phyloP scores from a whole-genome alignment of 2,329 filamentous ascomycete genomes.

The Aspergillus udagawae region DNA sequence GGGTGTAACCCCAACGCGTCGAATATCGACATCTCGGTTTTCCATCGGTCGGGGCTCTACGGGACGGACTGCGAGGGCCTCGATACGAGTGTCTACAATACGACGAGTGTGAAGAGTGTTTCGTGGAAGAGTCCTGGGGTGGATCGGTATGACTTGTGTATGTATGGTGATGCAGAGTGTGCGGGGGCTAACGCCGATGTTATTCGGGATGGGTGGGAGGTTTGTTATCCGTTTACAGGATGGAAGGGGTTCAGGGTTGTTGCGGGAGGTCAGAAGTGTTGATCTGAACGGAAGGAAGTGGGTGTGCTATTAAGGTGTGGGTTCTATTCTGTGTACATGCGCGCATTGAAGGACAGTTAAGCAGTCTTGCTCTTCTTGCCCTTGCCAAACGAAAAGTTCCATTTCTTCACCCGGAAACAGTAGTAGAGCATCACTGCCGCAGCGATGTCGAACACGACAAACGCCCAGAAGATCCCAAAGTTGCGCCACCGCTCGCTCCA shows the following conservation, averaged over 20 bases:
- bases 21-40: slow-evolving; percentile 17
- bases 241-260: slow-evolving; percentile 21
- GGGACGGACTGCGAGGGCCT: slow-evolving; percentile 10
- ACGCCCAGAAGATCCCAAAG: slow-evolving; percentile 61
- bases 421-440: slow-evolving; percentile 45
- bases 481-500: slow-evolving; percentile 64
- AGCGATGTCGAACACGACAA: slow-evolving; percentile 54
- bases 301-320: neutral
- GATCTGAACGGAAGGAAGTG: neutral
- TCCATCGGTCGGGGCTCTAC: slow-evolving; percentile 14
- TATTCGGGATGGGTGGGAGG: slow-evolving; percentile 22
- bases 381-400: slow-evolving; percentile 14
- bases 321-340: neutral
- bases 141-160: slow-evolving; percentile 18
- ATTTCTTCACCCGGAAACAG: slow-evolving; percentile 34
- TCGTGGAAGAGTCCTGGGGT: slow-evolving; percentile 23
- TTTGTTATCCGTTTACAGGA: slow-evolving; percentile 20
- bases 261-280: slow-evolving; percentile 5
- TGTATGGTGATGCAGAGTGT: slow-evolving; percentile 18
- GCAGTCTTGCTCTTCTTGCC: neutral
- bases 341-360: neutral
- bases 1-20: slow-evolving; percentile 23
- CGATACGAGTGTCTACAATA: slow-evolving; percentile 5
- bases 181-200: slow-evolving; percentile 1
- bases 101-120: slow-evolving; percentile 17